Evolutionary conservation across 2,329 filamentous ascomycete genomes (phyloP), one percentile per base, ranked within the genome.

Genomic region (Alternaria sp.): DNA sequence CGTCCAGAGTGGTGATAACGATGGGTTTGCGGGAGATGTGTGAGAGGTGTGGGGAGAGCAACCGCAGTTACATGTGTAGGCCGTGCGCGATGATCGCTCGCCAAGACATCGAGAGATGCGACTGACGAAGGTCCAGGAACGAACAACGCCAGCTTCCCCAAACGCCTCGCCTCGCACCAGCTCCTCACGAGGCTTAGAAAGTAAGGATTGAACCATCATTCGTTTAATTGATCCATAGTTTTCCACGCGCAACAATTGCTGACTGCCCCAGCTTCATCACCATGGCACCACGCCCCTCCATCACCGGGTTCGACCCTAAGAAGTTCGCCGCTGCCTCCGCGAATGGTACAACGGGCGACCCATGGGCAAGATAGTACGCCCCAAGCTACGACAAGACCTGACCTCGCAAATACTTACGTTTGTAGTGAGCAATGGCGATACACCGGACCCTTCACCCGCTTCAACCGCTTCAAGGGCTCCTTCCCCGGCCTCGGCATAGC

Each of bases 401-500:
- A n/a, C 5, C 1, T 21, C 40, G 28, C 44, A 21, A 40, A 55
- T 61, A 62, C 69, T 74, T 48, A 77, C 41, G 17, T 40, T 31
- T 24, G 44, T 77, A 99, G 95, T 76, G 95, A 99, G 83, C 86
- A 91, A 76, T 99, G 95, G 95, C 87, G 95, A 80, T 97, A 97
- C 84, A 88, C 86, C 34, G 95, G 94, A 64, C 89, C 87, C 54
- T 98, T 97, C 84, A 90, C 89, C 67, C 87, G 94, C 71, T 90
- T 84, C 82, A 96, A 97, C 82, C 90, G 95, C 71, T 95, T 97
- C 84, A 93, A 89, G 82, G 83, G 86, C 72, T 84, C 88, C 65
- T 92, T 99, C 77, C 95, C 95, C 36, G 95, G 95, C 61, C 85
- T 99, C 71, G 95, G 95, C 65, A 96, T 94, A 70, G 95, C 93